phyloP scores from a whole-genome alignment of 306 rosid species.

The Rosa chinensis region DNA sequence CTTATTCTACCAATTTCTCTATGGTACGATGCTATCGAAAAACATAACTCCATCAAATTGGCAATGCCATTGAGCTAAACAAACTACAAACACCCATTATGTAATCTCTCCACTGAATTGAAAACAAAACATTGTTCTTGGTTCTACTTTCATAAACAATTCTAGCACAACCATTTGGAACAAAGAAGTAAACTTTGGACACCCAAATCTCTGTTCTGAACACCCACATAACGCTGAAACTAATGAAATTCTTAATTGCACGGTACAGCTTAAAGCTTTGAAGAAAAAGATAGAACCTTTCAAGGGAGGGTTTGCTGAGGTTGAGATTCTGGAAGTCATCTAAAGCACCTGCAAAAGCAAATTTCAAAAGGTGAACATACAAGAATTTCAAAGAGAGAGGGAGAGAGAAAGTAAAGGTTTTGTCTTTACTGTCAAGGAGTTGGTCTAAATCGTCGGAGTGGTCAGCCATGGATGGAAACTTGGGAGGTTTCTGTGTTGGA shows the following conservation, averaged over 20 bases:
- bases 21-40: background rate
- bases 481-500: background rate
- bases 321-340: slow-evolving; percentile 84
- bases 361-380: slow-evolving; percentile 16
- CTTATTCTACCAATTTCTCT: background rate
- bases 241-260: background rate
- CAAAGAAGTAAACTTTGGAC: background rate
- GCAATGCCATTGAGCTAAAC: background rate
- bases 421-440: slow-evolving; percentile 5
- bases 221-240: background rate
- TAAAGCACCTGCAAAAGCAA: slow-evolving; percentile 73
- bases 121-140: background rate
- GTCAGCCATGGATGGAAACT: slow-evolving; percentile 8
- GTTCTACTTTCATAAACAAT: background rate
- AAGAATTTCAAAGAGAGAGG: slow-evolving; percentile 1
- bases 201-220: background rate
- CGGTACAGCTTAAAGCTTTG: background rate
- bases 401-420: background rate
- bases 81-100: background rate
- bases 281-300: slow-evolving; percentile 40
- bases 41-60: background rate
- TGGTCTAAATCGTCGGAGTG: slow-evolving; percentile 12
- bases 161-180: background rate
- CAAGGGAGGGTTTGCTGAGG: slow-evolving; percentile 43
- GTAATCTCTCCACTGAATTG: background rate